Evolutionary conservation across 371 early-diverging fungal species (phyloP).

Genomic region (Haplosporangium sp.): DNA sequence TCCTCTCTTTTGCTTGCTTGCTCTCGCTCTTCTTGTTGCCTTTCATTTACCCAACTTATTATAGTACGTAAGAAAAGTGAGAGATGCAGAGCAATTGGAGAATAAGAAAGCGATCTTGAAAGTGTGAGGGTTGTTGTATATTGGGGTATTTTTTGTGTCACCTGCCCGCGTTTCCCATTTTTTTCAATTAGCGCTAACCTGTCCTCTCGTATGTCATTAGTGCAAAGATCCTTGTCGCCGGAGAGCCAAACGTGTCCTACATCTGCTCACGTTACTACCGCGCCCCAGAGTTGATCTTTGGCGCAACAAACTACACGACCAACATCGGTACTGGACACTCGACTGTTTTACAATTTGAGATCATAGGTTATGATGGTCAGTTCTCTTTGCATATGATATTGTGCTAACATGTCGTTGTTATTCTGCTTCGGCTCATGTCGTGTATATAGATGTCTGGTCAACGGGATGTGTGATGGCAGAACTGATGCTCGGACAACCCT

Average conservation of each 20-base stretch:
- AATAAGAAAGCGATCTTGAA: not conserved
- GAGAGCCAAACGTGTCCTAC: conserved; percentile 97
- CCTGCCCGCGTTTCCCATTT: conserved; percentile 12
- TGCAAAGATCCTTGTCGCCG: conserved; percentile 94
- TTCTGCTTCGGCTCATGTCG: not conserved
- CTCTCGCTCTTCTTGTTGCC: no score
- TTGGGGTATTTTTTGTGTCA: conserved; percentile 18
- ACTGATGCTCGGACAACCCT: conserved; percentile 93
- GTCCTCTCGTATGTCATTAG: conserved; percentile 42
- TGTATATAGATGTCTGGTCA: conserved; percentile 93
- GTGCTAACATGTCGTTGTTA: no score
- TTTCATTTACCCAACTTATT: no score
- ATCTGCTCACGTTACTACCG: conserved; percentile 99
- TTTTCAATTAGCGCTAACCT: conserved; percentile 15
- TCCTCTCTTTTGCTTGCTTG: no score
- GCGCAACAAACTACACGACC: conserved; percentile 94
- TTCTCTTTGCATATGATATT: no score
- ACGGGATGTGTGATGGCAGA: conserved; percentile 99
- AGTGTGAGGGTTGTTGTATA: not conserved
- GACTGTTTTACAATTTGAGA: not conserved
- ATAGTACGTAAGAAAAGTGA: not conserved
- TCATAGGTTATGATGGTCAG: no score
- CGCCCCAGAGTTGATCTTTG: conserved; percentile 98
- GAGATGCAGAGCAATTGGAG: not conserved
- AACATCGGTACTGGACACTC: conserved; percentile 73